Evolutionary conservation across 306 rosid species (phyloP).

Genomic region (Datisca glomerata): DNA sequence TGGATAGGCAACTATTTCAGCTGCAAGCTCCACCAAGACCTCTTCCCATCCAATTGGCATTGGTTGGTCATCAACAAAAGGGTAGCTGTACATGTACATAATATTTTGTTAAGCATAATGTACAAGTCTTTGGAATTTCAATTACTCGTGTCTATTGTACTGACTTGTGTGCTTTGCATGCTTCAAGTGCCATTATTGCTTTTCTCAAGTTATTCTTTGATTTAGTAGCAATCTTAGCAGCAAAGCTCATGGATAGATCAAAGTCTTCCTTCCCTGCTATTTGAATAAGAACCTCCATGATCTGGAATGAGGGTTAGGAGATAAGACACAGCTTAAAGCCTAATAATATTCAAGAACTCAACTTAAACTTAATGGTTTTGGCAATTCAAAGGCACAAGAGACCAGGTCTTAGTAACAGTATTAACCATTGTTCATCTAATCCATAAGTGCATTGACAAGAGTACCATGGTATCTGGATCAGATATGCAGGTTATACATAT

Average conservation of each 20-base stretch:
- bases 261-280: conserved; percentile 57
- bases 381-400: too few species aligned
- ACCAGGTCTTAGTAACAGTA: too few species aligned
- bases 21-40: conserved; percentile 42
- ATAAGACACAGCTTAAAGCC: neutral
- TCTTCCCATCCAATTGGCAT: conserved; percentile 85
- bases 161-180: conserved; percentile 85
- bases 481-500: too few species aligned
- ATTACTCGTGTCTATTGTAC: conserved; percentile 6
- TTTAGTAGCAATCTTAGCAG: conserved; percentile 57
- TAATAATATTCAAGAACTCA: neutral
- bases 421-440: too few species aligned
- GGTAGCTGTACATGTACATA: conserved; percentile 45
- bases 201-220: conserved; percentile 69
- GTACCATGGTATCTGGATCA: too few species aligned
- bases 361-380: neutral
- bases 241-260: conserved; percentile 57
- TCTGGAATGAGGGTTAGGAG: conserved; percentile 26
- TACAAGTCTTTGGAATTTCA: neutral
- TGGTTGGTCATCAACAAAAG: conserved; percentile 76
- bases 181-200: conserved; percentile 91
- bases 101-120: conserved; percentile 9
- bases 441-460: too few species aligned
- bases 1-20: conserved; percentile 65
- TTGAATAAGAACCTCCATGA: conserved; percentile 57